Conservation (phyloP, 2,329 filamentous ascomycete genomes). For the Colletotrichum paranaense region DNA sequence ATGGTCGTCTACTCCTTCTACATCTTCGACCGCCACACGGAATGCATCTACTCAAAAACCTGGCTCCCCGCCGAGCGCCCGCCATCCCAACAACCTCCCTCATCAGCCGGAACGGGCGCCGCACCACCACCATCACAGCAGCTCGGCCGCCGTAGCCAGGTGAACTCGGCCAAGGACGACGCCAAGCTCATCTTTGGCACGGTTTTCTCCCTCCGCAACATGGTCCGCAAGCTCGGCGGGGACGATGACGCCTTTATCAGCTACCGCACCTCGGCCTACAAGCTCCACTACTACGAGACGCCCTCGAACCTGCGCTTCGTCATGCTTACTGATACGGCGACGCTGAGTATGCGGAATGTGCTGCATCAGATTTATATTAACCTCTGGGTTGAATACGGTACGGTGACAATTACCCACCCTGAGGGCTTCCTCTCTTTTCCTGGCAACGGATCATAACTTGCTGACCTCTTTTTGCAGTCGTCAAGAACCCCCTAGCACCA, state of each 20-base stretch:
- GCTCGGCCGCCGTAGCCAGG: constrained; percentile 10
- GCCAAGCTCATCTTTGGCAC: constrained; percentile 98
- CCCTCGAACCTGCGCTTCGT: constrained; percentile 96
- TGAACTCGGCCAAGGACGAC: constrained; percentile 72
- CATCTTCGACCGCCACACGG: constrained; percentile 98
- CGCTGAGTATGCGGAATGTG: constrained; percentile 91
- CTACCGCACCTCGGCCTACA: constrained; percentile 94
- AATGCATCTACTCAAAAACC: constrained; percentile 94
- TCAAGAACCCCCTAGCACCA: constrained; percentile 77
- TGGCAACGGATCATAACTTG: not conserved
- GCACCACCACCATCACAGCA: constrained; percentile 31
- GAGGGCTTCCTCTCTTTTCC: too few relatives aligned
- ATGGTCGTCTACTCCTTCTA: constrained; percentile 99
- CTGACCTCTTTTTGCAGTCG: constrained; percentile 58
- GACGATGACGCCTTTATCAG: constrained; percentile 95
- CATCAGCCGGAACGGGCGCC: constrained; percentile 42
- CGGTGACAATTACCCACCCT: constrained; percentile 40
- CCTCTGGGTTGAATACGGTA: constrained; percentile 95
- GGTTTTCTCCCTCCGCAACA: constrained; percentile 95
- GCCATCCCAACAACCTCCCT: constrained; percentile 55
- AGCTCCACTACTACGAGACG: constrained; percentile 99
- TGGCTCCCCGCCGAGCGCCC: constrained; percentile 70
- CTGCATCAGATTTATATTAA: constrained; percentile 99
- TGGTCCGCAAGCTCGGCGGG: constrained; percentile 94
- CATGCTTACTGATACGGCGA: constrained; percentile 91